Evolutionary conservation across 164 flowering plant genomes (phyloP).

Genomic region (Vitis cinerea): DNA sequence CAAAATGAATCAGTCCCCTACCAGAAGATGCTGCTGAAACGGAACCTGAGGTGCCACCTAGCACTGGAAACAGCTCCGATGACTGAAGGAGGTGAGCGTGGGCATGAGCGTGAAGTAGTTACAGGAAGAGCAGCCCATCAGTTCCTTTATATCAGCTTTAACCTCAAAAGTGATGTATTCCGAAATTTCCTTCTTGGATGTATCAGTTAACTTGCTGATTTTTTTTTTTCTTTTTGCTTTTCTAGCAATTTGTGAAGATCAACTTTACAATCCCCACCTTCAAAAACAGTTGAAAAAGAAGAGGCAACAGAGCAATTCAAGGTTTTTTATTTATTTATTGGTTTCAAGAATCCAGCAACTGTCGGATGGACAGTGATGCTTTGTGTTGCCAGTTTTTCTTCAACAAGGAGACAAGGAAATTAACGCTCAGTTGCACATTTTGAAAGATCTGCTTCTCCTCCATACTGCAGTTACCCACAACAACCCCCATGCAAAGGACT

Average conservation of each 20-base stretch:
- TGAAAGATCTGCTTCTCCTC: no score
- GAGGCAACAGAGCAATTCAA: slow-evolving; percentile 9
- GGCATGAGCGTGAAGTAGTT: no score
- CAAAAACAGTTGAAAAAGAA: slow-evolving; percentile 12
- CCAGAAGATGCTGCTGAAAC: no score
- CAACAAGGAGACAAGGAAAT: no score
- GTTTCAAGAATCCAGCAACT: slow-evolving; percentile 32
- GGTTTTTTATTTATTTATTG: slow-evolving; percentile 12
- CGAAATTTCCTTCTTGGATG: slow-evolving; percentile 11
- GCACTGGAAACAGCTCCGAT: no score
- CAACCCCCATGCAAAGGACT: slow-evolving; percentile 66
- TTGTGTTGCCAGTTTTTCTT: not conserved
- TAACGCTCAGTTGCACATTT: no score
- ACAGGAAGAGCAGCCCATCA: no score
- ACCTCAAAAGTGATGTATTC: slow-evolving; percentile 21
- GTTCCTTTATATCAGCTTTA: not conserved
- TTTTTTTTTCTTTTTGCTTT: slow-evolving; percentile 36
- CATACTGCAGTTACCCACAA: slow-evolving; percentile 49
- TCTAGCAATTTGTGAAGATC: slow-evolving; percentile 33
- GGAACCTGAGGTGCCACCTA: no score
- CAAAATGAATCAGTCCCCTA: no score
- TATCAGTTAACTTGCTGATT: slow-evolving; percentile 27
- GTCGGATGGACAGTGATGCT: slow-evolving; percentile 35
- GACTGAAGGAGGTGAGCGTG: no score
- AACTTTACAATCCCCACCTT: slow-evolving; percentile 19